Evolutionary conservation across 371 early-diverging fungal genomes (phyloP), one percentile per base, ranked within the genome.

Genomic region (Zopfochytrium polystomum): DNA sequence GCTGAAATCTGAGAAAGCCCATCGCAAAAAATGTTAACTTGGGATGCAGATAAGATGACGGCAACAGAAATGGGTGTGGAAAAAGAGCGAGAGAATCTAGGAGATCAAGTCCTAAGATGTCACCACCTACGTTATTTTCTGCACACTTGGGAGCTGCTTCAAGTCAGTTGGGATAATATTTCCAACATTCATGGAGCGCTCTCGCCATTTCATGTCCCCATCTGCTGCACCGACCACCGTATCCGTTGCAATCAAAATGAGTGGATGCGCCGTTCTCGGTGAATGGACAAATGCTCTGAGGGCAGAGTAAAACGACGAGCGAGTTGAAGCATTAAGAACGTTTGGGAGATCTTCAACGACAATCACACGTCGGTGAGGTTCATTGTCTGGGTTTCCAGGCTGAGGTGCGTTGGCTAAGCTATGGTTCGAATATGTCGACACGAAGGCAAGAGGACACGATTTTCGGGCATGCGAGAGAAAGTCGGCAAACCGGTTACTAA

Each of bases 261-360:
- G 54, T 9, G 72, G 76, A 42, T 53, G 68, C 29, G 63, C 51
- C 2, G 70, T 54, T 9, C 67, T 51, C 26, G 71, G 51, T 6
- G 76, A 73, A n/a, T 51, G 60, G 11, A 60, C 15, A 57, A 70
- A 80, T 6, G 44, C 60, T 33, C 60, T 38, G 23, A 83, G 59
- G 9, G 75, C 67, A 7, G 45, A 15, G 38, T 83, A 82, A 44
- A 82, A 72, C 23, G 64, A 66, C 27, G 50, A 49, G 15, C 75
- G 75, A 0, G 78, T 71, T 2, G 65, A 32, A 3, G 46, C 52
- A 20, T 78, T 55, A 7, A 75, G 55, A 2, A 82, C 45, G 30
- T 80, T 77, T 3, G 85, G 85, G 6, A 83, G 58, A 47, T 85
- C 85, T 64, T 85, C 85, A 26, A 85, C 64, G 15, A 85, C 61